Evolutionary conservation across 2,329 filamentous ascomycete genomes (phyloP), one percentile per base, ranked within the genome.

Genomic region (Pyrenophora teres): DNA sequence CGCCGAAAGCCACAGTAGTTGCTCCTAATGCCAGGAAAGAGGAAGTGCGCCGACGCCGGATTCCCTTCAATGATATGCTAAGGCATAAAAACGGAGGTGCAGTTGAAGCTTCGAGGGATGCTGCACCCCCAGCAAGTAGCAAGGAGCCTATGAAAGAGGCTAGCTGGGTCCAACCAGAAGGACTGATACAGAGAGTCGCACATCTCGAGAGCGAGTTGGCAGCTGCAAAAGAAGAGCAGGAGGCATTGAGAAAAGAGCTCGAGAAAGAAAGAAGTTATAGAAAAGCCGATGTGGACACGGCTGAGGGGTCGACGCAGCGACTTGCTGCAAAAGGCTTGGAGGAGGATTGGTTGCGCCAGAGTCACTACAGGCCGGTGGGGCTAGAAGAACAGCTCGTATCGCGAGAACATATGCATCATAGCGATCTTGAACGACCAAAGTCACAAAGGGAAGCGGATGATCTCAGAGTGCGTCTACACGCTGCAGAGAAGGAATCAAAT

Each of bases 401-500:
- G 10, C 67, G 62, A 21, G 59, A 65, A 54, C 8, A 46, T 62
- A 3, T 55, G 40, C 25, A 35, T 44, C n/a, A 23, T 15, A 19
- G 40, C 3, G 10, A 10, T 39, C 7, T 6, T 4, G 18, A 38
- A 15, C 27, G 10, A 27, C 21, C 37, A 37, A 48, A 57, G 12
- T 40, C 46, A 15, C 52, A 62, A 7, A 43, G 27, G 8, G 69
- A 73, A 23, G 69, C 65, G 59, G 54, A 71, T 18, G 57, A 64
- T 9, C 39, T 74, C 13, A 63, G 59, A 12, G 49, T 54, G 8
- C 61, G 68, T n/a, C 60, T 74, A 4, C 69, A 74, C 33, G 48
- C 57, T n/a, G 38, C 64, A n/a, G 84, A 87, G 46, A 80, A 82
- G 19, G 83, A 87, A 70, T 78, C 83, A 3, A 72, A 76, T 18